A percentile compares a stretch with the other conserved stretches of the same genome.
Conservation (phyloP, 108 stramenopile species). For the Skeletonema costatum region DNA sequence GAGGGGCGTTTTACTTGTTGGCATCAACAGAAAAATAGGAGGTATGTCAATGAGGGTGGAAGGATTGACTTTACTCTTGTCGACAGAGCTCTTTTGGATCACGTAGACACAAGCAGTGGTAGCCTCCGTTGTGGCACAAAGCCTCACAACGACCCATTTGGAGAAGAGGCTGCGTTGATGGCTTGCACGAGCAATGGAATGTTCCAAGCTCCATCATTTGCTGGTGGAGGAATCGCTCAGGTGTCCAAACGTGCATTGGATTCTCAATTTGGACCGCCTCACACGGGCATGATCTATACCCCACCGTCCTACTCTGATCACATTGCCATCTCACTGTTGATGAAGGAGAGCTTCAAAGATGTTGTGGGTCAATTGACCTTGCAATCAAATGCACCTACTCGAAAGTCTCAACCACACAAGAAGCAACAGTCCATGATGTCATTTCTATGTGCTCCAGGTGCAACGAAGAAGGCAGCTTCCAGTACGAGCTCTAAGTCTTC, state of each 20-base stretch:
- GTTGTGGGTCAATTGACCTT: slow-evolving; percentile 20
- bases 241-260: slow-evolving; percentile 70
- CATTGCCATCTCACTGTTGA: slow-evolving; percentile 76
- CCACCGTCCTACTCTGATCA: slow-evolving; percentile 93
- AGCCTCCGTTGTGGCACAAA: slow-evolving; percentile 63
- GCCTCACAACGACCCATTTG: slow-evolving; percentile 48
- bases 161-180: slow-evolving; percentile 74
- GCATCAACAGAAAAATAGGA: slow-evolving; percentile 83
- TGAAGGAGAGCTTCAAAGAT: slow-evolving; percentile 43
- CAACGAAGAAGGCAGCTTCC: background rate
- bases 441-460: slow-evolving; percentile 59
- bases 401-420: slow-evolving; percentile 90
- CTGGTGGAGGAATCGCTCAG: slow-evolving; percentile 82
- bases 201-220: slow-evolving; percentile 75
- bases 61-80: slow-evolving; percentile 92
- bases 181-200: slow-evolving; percentile 82
- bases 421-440: slow-evolving; percentile 72
- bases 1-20: slow-evolving; percentile 87
- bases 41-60: slow-evolving; percentile 85
- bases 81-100: slow-evolving; percentile 56
- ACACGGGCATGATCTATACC: slow-evolving; percentile 92
- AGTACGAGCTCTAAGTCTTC: background rate
- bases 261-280: slow-evolving; percentile 74
- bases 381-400: slow-evolving; percentile 54
- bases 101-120: slow-evolving; percentile 40